Evolutionary conservation across 2,329 filamentous ascomycete species (phyloP), one percentile per base, ranked within the genome.

Genomic region (Fusarium vanettenii): DNA sequence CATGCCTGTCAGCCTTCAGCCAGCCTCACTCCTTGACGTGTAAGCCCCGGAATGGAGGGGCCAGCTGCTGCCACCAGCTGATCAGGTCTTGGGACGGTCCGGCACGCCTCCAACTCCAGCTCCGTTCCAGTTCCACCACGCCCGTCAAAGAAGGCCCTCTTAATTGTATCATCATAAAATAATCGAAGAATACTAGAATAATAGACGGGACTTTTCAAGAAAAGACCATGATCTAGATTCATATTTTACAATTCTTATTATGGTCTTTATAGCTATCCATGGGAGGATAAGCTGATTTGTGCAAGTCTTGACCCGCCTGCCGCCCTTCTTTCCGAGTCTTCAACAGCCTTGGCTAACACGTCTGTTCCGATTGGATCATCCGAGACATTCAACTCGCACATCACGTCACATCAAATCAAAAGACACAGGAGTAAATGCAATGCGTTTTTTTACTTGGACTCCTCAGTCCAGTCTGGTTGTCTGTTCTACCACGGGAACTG

Each of bases 391-490:
- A 55, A 56, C 52, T 56, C 11, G n/a, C 52, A 56, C 29, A 56
- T 37, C 27, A 56, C 29, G 14, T 56, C 52, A 57, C 31, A 18
- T 35, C n/a, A 45, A 27, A 29, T 50, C 25, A 50, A 22, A 14
- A n/a, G 39, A 31, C 27, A 39, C 6, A n/a, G 10, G 11, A 25
- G 20, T 73, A 76, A 78, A 77, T 70, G 74, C 78, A 76, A 77
- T 75, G 70, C 77, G 60, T 79, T 78, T 80, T 80, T 80, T 80
- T 79, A 76, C 74, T 64, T 78, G 78, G 78, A 81, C 79, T 76
- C 67, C 79, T 79, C 79, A 80, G 79, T 80, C 79, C 78, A 79
- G 75, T 79, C 78, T 79, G 78, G 78, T 78, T 78, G 64, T 80
- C 79, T 80, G 78, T 80, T 74, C 78, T 80, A 80, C 79, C 78